Conservation (phyloP, 164 flowering plant genomes). For the Protea cynaroides region DNA sequence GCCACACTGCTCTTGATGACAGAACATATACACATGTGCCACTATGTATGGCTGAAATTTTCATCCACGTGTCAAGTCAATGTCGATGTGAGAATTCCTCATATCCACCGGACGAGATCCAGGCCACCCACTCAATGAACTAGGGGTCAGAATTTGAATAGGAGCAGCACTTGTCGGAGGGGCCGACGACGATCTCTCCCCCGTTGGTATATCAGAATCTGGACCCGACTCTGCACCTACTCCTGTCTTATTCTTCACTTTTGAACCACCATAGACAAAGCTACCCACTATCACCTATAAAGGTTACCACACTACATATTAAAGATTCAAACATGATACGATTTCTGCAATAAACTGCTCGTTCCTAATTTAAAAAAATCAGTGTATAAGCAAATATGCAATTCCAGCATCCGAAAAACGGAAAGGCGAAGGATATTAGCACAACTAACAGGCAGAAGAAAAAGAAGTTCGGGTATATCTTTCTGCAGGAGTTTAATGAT, state of each 20-base stretch:
- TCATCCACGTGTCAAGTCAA: conserved; percentile 76
- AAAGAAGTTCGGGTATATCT: too few species aligned
- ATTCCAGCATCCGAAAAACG: too few species aligned
- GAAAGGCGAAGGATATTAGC: too few species aligned
- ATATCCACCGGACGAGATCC: conserved; percentile 43
- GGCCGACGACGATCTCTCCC: conserved; percentile 21
- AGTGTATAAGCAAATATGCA: too few species aligned
- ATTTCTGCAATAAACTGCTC: too few species aligned
- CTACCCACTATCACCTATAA: conserved; percentile 69
- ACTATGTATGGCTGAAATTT: conserved; percentile 12
- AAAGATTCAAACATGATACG: too few species aligned
- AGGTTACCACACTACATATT: background rate
- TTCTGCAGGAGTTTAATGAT: too few species aligned
- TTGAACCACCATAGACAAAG: conserved; percentile 41
- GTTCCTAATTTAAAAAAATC: too few species aligned
- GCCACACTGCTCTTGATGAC: conserved; percentile 15
- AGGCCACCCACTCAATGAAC: conserved; percentile 41
- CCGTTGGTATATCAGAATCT: conserved; percentile 23
- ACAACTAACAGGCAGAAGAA: too few species aligned
- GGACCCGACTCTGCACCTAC: conserved; percentile 22
- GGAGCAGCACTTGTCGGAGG: conserved; percentile 25
- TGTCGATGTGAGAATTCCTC: conserved; percentile 49
- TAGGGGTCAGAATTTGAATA: conserved; percentile 28
- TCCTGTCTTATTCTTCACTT: conserved; percentile 33
- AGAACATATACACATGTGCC: conserved; percentile 36